Percentiles rank a stretch among this genome's conserved stretches.
Evolutionary conservation across 208 protist species (phyloP).

Genomic region (Crithidia sp.): DNA sequence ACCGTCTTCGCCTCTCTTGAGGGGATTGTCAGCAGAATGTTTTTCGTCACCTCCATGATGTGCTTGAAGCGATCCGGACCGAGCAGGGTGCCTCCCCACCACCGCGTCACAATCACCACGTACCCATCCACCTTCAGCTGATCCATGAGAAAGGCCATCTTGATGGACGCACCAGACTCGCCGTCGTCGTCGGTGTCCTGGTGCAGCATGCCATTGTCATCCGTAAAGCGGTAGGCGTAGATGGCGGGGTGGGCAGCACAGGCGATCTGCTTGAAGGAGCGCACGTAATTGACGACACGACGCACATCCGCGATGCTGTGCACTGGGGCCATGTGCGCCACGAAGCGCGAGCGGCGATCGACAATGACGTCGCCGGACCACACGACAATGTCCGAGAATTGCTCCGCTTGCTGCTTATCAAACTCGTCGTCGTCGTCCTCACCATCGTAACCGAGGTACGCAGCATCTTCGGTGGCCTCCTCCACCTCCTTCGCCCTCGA

Average conservation of each 20-base stretch:
- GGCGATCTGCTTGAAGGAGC: conserved; percentile 66
- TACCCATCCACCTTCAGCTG: conserved; percentile 82
- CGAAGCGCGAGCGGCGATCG: conserved; percentile 88
- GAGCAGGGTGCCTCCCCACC: conserved; percentile 96
- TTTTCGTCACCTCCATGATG: conserved; percentile 86
- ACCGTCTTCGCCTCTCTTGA: conserved; percentile 42
- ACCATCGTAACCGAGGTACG: too few relatives aligned
- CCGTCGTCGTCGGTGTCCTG: conserved; percentile 95
- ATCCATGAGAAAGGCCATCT: conserved; percentile 90
- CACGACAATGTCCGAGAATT: conserved; percentile 36
- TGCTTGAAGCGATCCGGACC: conserved; percentile 95
- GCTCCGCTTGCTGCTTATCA: conserved; percentile 20
- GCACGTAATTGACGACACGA: conserved; percentile 63
- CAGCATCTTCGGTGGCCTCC: conserved; percentile 8
- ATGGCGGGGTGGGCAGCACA: conserved; percentile 92
- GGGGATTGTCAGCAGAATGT: conserved; percentile 75
- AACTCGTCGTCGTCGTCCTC: conserved; percentile 33
- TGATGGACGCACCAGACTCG: conserved; percentile 83
- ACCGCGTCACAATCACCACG: conserved; percentile 94
- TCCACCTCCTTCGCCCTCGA: conserved; percentile 27
- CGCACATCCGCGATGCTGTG: conserved; percentile 50
- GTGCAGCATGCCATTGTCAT: conserved; percentile 64
- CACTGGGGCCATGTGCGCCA: conserved; percentile 86
- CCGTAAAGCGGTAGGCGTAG: conserved; percentile 92
- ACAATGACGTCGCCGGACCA: conserved; percentile 62